These are phyloP conservation scores for Stentor roeselii DNA, from an alignment of 73 alveolate genomes.

Conservation along the genomic window DNA sequence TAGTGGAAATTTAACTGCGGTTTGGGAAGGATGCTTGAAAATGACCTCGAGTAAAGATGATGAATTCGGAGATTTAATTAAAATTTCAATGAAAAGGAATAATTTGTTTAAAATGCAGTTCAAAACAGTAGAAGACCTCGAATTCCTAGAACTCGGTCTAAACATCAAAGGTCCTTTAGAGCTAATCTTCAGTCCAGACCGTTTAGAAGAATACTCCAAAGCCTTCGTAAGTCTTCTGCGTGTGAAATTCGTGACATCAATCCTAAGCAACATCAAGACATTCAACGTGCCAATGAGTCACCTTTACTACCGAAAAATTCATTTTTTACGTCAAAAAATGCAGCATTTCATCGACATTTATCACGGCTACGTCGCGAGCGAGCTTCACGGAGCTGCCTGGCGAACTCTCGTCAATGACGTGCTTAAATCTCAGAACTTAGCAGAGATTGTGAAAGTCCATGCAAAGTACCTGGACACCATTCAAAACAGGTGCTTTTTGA, in stretches of 20 bases:
- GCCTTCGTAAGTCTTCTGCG: background rate
- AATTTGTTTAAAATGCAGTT: background rate
- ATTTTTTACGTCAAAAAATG: slow-evolving; percentile 13
- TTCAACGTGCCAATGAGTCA: background rate
- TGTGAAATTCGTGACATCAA: background rate
- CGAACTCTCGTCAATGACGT: background rate
- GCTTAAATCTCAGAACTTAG: background rate
- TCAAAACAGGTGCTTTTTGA: background rate
- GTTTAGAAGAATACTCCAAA: background rate
- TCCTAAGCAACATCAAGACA: slow-evolving; percentile 5
- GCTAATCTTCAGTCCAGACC: background rate
- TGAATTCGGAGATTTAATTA: background rate
- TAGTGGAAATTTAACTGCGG: slow-evolving; percentile 2
- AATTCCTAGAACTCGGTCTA: background rate
- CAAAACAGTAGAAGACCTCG: background rate
- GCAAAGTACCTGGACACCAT: background rate
- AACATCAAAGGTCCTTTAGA: background rate
- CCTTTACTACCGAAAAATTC: background rate
- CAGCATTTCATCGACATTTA: slow-evolving; percentile 24
- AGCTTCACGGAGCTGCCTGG: slow-evolving; percentile 9
- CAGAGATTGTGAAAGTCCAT: background rate
- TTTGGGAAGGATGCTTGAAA: background rate
- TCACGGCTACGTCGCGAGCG: slow-evolving; percentile 9
- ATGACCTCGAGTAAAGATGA: slow-evolving; percentile 10
- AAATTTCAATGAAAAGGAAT: background rate